phyloP scores from a whole-genome alignment of 768 basidiomycete species.

The Trametes elegans region DNA sequence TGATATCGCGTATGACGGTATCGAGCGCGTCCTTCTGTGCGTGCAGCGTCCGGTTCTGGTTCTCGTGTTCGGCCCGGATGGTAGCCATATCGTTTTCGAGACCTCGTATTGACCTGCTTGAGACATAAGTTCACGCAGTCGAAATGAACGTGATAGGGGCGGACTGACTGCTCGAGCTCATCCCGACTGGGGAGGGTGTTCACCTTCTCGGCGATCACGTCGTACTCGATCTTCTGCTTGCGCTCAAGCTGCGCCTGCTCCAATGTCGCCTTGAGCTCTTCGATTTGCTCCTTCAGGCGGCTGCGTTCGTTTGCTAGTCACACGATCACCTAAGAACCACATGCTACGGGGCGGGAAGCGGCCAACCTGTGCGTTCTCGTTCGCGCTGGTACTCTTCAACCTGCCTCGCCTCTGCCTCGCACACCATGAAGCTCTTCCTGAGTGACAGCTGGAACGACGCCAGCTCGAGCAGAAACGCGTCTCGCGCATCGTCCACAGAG shows the following conservation, averaged over 20 bases:
- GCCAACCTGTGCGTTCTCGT: slow-evolving; percentile 67
- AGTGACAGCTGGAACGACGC: slow-evolving; percentile 72
- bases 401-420: slow-evolving; percentile 82
- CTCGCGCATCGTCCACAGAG: slow-evolving; percentile 66
- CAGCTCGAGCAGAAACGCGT: slow-evolving; percentile 76
- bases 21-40: slow-evolving; percentile 70
- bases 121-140: background rate
- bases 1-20: slow-evolving; percentile 59
- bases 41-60: slow-evolving; percentile 62
- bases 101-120: slow-evolving; percentile 56
- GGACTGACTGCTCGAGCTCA: slow-evolving; percentile 71
- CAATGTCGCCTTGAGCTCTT: slow-evolving; percentile 70
- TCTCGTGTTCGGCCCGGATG: slow-evolving; percentile 72
- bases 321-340: slow-evolving; percentile 7
- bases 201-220: slow-evolving; percentile 78
- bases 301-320: slow-evolving; percentile 67
- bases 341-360: background rate
- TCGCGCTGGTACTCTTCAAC: slow-evolving; percentile 82
- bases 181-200: slow-evolving; percentile 73
- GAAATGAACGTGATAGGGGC: background rate
- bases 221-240: slow-evolving; percentile 82
- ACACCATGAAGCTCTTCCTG: slow-evolving; percentile 79
- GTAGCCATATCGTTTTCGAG: slow-evolving; percentile 79
- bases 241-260: slow-evolving; percentile 79
- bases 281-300: slow-evolving; percentile 64